These are phyloP conservation scores for Hericium coralloides DNA, from an alignment of 768 basidiomycete genomes.

Conservation along the genomic window DNA sequence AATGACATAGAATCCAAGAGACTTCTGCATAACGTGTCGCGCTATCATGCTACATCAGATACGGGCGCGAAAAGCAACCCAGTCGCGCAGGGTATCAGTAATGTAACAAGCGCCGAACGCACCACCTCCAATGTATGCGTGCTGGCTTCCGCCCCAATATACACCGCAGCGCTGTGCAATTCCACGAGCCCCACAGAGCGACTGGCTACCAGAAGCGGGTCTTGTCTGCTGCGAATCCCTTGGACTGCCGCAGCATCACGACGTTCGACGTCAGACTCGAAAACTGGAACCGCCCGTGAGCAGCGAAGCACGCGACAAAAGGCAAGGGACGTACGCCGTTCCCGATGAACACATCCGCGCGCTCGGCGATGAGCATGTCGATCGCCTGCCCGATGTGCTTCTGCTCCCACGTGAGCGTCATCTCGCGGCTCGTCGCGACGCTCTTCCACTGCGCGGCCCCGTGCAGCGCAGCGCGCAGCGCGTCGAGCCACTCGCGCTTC, in stretches of 20 bases:
- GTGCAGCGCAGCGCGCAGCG: constrained; percentile 27
- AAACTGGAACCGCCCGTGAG: constrained; percentile 1
- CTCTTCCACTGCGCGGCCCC: neutral
- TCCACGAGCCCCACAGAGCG: neutral
- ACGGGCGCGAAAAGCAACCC: too few species aligned
- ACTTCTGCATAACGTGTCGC: too few species aligned
- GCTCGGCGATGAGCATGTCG: constrained; percentile 40
- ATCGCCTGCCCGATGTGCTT: constrained; percentile 35
- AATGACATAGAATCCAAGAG: too few species aligned
- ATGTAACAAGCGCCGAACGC: too few species aligned
- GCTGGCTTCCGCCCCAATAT: too few species aligned
- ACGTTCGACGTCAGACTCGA: constrained; percentile 13
- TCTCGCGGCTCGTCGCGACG: constrained; percentile 31
- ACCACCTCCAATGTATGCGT: too few species aligned
- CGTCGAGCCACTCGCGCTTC: constrained; percentile 27
- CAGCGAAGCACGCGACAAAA: neutral
- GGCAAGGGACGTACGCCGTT: constrained; percentile 35
- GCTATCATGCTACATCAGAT: too few species aligned
- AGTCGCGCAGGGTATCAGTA: too few species aligned
- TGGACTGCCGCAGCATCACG: constrained; percentile 8
- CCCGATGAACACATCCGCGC: constrained; percentile 40
- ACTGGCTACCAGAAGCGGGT: constrained; percentile 7
- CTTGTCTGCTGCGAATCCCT: neutral
- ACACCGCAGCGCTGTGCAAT: neutral
- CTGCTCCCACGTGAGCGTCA: constrained; percentile 33